A percentile compares a stretch with the other conserved stretches of the same genome.
phyloP scores from a whole-genome alignment of 495 filamentous ascomycete genomes.

The Sporormia fimetaria region DNA sequence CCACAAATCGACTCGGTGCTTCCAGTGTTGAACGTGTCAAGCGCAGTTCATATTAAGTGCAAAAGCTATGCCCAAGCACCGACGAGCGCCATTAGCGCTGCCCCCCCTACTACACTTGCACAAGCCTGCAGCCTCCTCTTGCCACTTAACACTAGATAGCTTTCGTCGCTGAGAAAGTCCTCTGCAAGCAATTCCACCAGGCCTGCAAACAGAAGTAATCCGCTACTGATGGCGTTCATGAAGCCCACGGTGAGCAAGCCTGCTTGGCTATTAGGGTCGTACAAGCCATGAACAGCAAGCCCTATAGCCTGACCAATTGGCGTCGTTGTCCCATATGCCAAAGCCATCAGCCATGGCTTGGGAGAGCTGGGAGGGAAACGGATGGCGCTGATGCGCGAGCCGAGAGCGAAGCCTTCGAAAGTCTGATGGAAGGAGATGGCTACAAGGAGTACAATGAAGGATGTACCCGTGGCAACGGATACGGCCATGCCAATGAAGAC shows the following conservation, averaged over 20 bases:
- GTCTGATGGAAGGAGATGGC: conserved; percentile 62
- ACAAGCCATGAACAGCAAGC: conserved; percentile 66
- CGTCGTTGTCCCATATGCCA: conserved; percentile 84
- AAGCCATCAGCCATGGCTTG: conserved; percentile 86
- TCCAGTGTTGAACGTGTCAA: too few species aligned
- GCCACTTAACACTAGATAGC: conserved; percentile 64
- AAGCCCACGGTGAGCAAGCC: conserved; percentile 83
- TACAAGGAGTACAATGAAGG: conserved; percentile 55
- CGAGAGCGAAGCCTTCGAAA: conserved; percentile 59
- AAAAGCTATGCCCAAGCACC: conserved; percentile 71
- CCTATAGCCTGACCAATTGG: conserved; percentile 87
- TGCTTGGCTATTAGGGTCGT: conserved; percentile 69
- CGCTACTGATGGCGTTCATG: conserved; percentile 84
- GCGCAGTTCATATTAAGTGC: too few species aligned
- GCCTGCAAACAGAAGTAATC: conserved; percentile 80
- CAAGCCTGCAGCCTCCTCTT: conserved; percentile 63
- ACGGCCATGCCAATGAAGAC: conserved; percentile 59
- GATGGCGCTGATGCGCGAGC: conserved; percentile 44
- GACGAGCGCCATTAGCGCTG: conserved; percentile 73
- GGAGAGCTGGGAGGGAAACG: conserved; percentile 40
- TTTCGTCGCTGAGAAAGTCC: conserved; percentile 83
- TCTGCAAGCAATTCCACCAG: conserved; percentile 86
- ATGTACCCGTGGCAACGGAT: conserved; percentile 48
- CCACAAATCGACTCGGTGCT: too few species aligned
- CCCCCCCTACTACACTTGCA: conserved; percentile 62